Evolutionary conservation across 495 filamentous ascomycete species (phyloP).

Genomic region (Podospora pseudopauciseta): DNA sequence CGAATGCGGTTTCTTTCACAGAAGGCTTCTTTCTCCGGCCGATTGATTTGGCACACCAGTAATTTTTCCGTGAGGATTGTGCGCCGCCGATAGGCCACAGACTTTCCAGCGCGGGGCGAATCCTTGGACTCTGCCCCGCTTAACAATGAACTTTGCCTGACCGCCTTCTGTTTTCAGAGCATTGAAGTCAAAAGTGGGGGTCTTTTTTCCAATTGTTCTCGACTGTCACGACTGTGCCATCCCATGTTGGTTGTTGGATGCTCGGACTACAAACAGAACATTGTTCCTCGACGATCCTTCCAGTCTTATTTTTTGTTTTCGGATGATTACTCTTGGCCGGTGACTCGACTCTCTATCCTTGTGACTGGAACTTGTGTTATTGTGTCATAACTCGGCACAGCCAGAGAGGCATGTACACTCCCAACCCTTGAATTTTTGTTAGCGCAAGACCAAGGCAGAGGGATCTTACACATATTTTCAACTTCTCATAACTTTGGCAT

Average conservation of each 20-base stretch:
- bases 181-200: background rate
- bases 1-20: slow-evolving; percentile 16
- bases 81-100: slow-evolving; percentile 29
- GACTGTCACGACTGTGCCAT: background rate
- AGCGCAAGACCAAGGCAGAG: no score
- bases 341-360: background rate
- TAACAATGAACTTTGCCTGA: slow-evolving; percentile 6
- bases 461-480: no score
- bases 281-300: background rate
- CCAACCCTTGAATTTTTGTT: no score
- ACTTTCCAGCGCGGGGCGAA: slow-evolving; percentile 26
- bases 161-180: slow-evolving; percentile 20
- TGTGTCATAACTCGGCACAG: background rate
- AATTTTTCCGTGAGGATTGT: slow-evolving; percentile 39
- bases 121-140: slow-evolving; percentile 20
- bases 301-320: background rate
- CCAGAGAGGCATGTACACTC: background rate
- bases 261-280: no score
- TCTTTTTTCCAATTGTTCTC: background rate
- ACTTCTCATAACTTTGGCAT: no score
- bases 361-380: background rate
- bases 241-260: background rate
- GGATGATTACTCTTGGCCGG: background rate
- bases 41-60: slow-evolving; percentile 25
- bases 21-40: slow-evolving; percentile 7